A percentile compares a stretch with the other conserved stretches of the same genome.
These are phyloP conservation scores for Aureobasidium sp. DNA, from an alignment of 2,329 filamentous ascomycete genomes.

Conservation along the genomic window DNA sequence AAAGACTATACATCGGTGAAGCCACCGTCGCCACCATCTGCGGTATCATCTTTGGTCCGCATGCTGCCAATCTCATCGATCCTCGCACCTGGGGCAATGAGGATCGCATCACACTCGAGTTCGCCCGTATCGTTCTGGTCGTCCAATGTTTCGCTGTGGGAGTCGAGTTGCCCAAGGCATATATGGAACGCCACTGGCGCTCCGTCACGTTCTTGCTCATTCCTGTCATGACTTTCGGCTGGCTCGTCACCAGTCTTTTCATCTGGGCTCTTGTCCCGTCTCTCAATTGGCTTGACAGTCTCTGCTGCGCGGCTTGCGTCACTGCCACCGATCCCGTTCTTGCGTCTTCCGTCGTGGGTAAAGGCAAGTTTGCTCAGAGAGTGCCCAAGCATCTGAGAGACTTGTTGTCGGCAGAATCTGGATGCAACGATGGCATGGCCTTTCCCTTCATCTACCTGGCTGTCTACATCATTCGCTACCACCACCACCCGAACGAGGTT, in stretches of 20 bases:
- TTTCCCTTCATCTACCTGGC: constrained; percentile 96
- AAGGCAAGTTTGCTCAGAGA: constrained; percentile 96
- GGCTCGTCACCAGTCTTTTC: constrained; percentile 86
- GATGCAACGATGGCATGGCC: constrained; percentile 99
- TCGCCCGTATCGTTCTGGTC: constrained; percentile 81
- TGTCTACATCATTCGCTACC: constrained; percentile 80
- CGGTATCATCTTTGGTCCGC: constrained; percentile 82
- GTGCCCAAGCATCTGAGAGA: constrained; percentile 97
- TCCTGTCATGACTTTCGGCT: constrained; percentile 96
- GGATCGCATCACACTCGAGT: constrained; percentile 82
- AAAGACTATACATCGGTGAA: constrained; percentile 97
- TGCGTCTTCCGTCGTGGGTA: constrained; percentile 95
- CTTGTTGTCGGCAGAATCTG: constrained; percentile 88
- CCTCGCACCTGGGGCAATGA: constrained; percentile 71
- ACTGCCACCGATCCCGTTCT: constrained; percentile 96
- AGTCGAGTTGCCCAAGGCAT: constrained; percentile 82
- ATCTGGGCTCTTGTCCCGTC: constrained; percentile 80
- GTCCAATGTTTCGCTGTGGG: constrained; percentile 90
- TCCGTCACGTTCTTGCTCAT: constrained; percentile 83
- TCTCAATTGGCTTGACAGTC: constrained; percentile 81
- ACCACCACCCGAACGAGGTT: constrained; percentile 60
- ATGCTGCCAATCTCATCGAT: constrained; percentile 74
- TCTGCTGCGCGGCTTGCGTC: constrained; percentile 84
- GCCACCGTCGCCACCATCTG: constrained; percentile 87
- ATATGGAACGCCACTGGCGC: constrained; percentile 97